phyloP scores from a whole-genome alignment of 148 eudicot species.

The Rhododendron simsii region DNA sequence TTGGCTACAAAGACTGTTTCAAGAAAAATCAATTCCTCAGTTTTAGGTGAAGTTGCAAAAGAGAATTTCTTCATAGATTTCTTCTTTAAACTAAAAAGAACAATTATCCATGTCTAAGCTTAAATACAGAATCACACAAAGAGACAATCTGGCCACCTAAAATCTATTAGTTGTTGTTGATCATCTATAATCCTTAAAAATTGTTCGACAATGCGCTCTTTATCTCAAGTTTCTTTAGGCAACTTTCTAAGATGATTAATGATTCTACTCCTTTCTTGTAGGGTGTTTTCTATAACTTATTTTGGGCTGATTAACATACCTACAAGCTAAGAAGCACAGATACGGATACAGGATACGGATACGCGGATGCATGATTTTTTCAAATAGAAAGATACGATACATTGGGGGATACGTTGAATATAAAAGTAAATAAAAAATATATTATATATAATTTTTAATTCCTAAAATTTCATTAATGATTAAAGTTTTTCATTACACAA shows the following conservation, averaged over 20 bases:
- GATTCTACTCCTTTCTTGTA: neutral
- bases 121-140: neutral
- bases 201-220: neutral
- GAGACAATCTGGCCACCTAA: neutral
- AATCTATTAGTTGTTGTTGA: neutral
- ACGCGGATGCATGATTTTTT: no score
- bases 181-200: neutral
- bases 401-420: no score
- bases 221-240: neutral
- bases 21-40: neutral
- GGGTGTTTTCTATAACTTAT: neutral
- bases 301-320: neutral
- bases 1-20: neutral
- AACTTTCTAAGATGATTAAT: neutral
- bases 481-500: no score
- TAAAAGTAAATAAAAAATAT: no score
- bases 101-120: neutral
- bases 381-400: no score
- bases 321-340: neutral
- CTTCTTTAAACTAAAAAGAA: neutral
- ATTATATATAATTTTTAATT: no score
- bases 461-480: no score
- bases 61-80: neutral
- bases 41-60: neutral
- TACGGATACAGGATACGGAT: no score